Evolutionary conservation across 768 basidiomycete species (phyloP).

Genomic region (Rhodotorula diobovata): DNA sequence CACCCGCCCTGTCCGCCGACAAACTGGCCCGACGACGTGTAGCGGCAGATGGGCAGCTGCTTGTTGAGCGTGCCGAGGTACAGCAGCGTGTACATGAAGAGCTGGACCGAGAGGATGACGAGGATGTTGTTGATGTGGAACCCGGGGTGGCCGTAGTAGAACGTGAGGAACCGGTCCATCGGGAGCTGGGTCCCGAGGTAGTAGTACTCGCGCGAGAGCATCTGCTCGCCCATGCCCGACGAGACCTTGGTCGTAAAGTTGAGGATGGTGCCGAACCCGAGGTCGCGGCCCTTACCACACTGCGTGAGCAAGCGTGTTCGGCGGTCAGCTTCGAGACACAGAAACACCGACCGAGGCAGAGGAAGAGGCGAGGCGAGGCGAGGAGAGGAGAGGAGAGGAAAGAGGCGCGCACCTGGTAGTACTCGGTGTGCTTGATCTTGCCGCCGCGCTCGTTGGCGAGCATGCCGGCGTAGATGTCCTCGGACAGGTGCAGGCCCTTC

Average conservation of each 20-base stretch:
- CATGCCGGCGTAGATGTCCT: constrained; percentile 99
- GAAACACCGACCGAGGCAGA: no score
- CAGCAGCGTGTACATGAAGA: constrained; percentile 90
- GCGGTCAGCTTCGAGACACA: background rate
- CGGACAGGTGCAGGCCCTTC: constrained; percentile 97
- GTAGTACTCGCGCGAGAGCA: constrained; percentile 98
- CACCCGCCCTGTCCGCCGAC: constrained; percentile 77
- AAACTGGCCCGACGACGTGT: constrained; percentile 65
- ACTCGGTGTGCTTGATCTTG: constrained; percentile 97
- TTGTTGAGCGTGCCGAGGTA: constrained; percentile 90
- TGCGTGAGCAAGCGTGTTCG: background rate
- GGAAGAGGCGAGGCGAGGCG: background rate
- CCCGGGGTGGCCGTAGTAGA: constrained; percentile 98
- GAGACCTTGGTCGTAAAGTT: constrained; percentile 99
- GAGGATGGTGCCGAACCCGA: constrained; percentile 96
- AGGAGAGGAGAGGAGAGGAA: background rate
- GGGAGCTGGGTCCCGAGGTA: constrained; percentile 97
- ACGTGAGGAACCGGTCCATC: constrained; percentile 96
- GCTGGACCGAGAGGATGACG: constrained; percentile 91
- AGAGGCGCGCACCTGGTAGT: constrained; percentile 64
- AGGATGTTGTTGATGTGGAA: constrained; percentile 99
- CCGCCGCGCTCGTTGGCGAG: constrained; percentile 94
- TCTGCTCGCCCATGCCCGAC: constrained; percentile 99
- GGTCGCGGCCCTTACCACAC: constrained; percentile 95
- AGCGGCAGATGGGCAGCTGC: constrained; percentile 71